These are phyloP conservation scores for Fusarium sp. DNA, from an alignment of 2,329 filamentous ascomycete genomes.

Conservation along the genomic window DNA sequence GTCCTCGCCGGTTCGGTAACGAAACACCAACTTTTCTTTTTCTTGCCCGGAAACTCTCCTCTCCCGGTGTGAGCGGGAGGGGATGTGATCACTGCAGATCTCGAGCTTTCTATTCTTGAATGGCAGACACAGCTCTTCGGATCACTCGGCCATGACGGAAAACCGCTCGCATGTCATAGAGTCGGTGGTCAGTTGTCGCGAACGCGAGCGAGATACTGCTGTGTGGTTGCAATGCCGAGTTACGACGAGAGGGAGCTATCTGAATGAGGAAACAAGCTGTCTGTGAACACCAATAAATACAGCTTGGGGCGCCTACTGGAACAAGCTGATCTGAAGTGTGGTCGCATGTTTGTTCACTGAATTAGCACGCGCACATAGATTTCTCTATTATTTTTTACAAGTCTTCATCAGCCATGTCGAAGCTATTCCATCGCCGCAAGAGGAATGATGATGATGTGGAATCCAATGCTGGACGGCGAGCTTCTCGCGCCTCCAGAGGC, in stretches of 20 bases:
- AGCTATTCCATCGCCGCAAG: conserved; percentile 27
- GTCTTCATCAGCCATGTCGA: conserved; percentile 7
- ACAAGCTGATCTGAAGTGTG: neutral
- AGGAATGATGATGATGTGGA: conserved; percentile 20
- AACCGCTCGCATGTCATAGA: conserved; percentile 18
- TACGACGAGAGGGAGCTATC: neutral
- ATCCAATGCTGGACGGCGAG: conserved; percentile 12
- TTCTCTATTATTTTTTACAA: neutral
- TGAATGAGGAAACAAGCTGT: neutral
- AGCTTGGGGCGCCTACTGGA: neutral
- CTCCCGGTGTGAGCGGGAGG: neutral
- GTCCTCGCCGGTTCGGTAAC: conserved; percentile 3
- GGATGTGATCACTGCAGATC: conserved; percentile 2
- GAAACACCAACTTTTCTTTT: neutral
- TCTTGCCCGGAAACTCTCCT: neutral
- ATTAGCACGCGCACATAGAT: neutral
- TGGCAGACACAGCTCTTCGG: neutral
- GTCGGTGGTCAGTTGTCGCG: neutral
- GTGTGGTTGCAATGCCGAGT: neutral
- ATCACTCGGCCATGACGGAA: conserved; percentile 19
- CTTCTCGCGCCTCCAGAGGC: conserved; percentile 23
- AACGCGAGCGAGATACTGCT: neutral
- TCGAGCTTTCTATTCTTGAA: conserved; percentile 5
- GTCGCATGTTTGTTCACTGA: neutral
- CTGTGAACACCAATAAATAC: conserved; percentile 20